Evolutionary conservation across 2,329 filamentous ascomycete species (phyloP).

Genomic region (Pseudocercospora crystallina): DNA sequence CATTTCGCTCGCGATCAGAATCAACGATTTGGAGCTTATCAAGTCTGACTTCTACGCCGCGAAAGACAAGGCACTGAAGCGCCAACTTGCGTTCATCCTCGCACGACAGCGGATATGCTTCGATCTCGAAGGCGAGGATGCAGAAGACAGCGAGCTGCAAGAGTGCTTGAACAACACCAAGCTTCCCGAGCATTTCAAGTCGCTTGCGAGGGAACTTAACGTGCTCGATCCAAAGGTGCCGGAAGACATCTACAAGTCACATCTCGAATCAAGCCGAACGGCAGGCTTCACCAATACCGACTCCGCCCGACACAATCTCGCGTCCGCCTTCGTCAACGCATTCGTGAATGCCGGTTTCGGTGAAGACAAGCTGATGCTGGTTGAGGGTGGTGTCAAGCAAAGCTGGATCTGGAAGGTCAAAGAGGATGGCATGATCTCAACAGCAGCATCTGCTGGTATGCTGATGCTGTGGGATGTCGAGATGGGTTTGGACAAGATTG

Average conservation of each 20-base stretch:
- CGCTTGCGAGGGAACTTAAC: slow-evolving; percentile 91
- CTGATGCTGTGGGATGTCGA: slow-evolving; percentile 93
- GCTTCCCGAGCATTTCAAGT: slow-evolving; percentile 88
- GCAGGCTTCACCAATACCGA: slow-evolving; percentile 92
- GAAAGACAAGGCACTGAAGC: slow-evolving; percentile 77
- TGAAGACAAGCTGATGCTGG: slow-evolving; percentile 96
- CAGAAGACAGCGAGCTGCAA: slow-evolving; percentile 71
- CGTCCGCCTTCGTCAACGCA: slow-evolving; percentile 92
- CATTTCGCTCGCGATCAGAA: slow-evolving; percentile 86
- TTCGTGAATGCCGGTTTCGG: slow-evolving; percentile 96
- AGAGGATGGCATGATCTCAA: slow-evolving; percentile 95
- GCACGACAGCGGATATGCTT: slow-evolving; percentile 87
- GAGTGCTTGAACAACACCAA: slow-evolving; percentile 87
- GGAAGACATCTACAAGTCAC: slow-evolving; percentile 99
- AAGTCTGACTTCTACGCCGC: slow-evolving; percentile 77
- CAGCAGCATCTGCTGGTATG: slow-evolving; percentile 88
- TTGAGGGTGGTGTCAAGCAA: slow-evolving; percentile 75
- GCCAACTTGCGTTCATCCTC: slow-evolving; percentile 91
- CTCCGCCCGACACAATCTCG: slow-evolving; percentile 91
- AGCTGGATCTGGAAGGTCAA: slow-evolving; percentile 99
- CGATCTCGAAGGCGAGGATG: slow-evolving; percentile 63
- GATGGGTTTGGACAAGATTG: slow-evolving; percentile 85
- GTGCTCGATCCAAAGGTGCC: slow-evolving; percentile 95
- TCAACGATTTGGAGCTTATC: slow-evolving; percentile 81
- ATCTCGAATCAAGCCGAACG: slow-evolving; percentile 91